Base-by-base conservation (phyloP, 768 basidiomycete genomes). In the Wakefieldia striispora region DNA sequence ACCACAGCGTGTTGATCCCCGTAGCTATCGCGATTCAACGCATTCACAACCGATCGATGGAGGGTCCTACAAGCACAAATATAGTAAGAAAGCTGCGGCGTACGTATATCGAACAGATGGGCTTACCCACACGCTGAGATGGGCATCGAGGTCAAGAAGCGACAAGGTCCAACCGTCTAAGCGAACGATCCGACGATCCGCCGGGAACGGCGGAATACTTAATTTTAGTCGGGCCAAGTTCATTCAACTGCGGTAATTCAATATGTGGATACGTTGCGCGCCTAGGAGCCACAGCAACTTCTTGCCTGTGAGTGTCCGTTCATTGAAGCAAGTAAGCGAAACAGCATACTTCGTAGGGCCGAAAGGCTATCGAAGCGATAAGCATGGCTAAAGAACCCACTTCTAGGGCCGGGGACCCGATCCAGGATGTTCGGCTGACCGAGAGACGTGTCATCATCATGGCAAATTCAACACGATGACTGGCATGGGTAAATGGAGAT, bases 1-100 rank as follows among this genome's bases (percentile, higher is more conserved):
- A 14, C 21, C 26, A 14, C 27, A 34, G 23, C 40, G 13, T 34
- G 53, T 17, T 48, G 48, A 53, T 45, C 49, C 33, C 47, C 60
- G 60, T 51, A 53, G 21, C 16, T 21, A 47, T 60, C 57, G 51
- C 40, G 38, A 60, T 53, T 26, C 43, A 45, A 43, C 14, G 20
- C 42, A 34, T 46, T 36, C 26, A 49, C 31, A n/a, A 37, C 33
- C 36, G 41, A 56, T 47, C 40, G 23, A 10, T 26, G 35, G 7
- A 31, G 21, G 4, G n/a, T 34, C 6, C 35, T 40, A 40, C 9
- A 13, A 8, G 11, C 26, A 44, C 49, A 11, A 19, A 53, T 49
- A 49, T 43, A n/a, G 60, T 6, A 60, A 39, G 47, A 19, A 40
- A 29, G n/a, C 38, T 53, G 47, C 46, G 44, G 39, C 41, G 45